Evolutionary conservation across 2,329 filamentous ascomycete genomes (phyloP), one percentile per base, ranked within the genome.

Genomic region (Graphilbum sp.): DNA sequence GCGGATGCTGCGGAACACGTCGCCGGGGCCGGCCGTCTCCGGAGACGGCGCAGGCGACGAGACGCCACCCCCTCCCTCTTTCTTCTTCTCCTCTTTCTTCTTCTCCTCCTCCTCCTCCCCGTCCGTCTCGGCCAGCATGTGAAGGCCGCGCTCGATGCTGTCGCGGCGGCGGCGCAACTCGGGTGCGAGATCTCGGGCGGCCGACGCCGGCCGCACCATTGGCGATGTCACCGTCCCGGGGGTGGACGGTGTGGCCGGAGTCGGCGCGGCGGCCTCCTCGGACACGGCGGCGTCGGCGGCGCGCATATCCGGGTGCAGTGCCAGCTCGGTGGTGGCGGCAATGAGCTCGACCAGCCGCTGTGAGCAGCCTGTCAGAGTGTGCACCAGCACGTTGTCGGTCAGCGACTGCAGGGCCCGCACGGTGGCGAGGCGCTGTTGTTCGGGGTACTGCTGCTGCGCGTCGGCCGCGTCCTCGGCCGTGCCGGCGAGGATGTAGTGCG

Each of bases 401-500:
- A 37, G 30, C 2, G 3, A 11, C 6, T 25, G 36, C n/a, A 37
- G 30, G 8, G 8, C 16, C 15, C n/a, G 19, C 5, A 37, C n/a
- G n/a, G n/a, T n/a, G n/a, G n/a, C n/a, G n/a, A n/a, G n/a, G n/a
- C n/a, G n/a, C n/a, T n/a, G n/a, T n/a, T n/a, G n/a, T n/a, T n/a
- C n/a, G n/a, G n/a, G n/a, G n/a, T n/a, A 21, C 10, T 11, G 15
- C 7, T 32, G 8, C 27, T 10, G 13, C 1, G 10, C 6, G 15
- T 2, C 5, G 13, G 12, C 27, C 23, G 42, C 19, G 3, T 30
- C 43, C n/a, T 32, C n/a, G 3, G 39, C 46, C 1, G 46, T 47
- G 13, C 44, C 38, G 11, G 46, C 44, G 13, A 44, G 43, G 16
- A 46, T 36, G 13, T 47, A 40, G 23, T 49, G 47, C 6, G 38